These are phyloP conservation scores for Rhizopogon salebrosus DNA, from an alignment of 768 basidiomycete species.

Conservation along the genomic window DNA sequence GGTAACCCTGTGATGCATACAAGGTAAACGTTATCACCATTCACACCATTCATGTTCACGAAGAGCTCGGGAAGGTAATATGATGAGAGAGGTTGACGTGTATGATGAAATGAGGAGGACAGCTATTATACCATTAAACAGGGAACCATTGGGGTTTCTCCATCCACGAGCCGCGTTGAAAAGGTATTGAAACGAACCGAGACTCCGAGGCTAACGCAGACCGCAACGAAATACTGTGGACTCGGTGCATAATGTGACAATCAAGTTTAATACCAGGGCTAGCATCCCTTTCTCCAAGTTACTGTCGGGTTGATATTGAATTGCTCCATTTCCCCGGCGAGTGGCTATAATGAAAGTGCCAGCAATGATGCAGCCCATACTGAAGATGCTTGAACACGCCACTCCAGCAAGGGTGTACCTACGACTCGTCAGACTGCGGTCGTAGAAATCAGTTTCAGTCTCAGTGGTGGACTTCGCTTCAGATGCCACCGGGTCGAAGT, in stretches of 20 bases:
- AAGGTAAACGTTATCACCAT: no score
- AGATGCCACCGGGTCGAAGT: background rate
- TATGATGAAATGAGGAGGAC: constrained; percentile 25
- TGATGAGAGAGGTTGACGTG: constrained; percentile 21
- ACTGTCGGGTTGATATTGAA: background rate
- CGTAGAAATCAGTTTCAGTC: constrained; percentile 22
- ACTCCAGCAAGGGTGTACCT: constrained; percentile 21
- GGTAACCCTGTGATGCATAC: constrained; percentile 17
- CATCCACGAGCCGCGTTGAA: constrained; percentile 15
- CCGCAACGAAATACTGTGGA: constrained; percentile 22
- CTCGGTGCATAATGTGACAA: constrained; percentile 24
- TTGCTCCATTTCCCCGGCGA: background rate
- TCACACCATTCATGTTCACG: no score
- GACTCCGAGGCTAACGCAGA: constrained; percentile 20
- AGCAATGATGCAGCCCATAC: constrained; percentile 19
- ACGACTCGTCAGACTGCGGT: constrained; percentile 22
- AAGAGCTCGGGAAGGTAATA: background rate
- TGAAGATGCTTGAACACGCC: constrained; percentile 15
- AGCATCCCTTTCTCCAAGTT: constrained; percentile 15
- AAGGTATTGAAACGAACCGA: constrained; percentile 23
- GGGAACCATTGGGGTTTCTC: constrained; percentile 19
- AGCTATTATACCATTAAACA: constrained; percentile 18
- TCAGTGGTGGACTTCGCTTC: background rate
- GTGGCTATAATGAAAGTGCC: constrained; percentile 18
- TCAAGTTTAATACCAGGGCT: constrained; percentile 18